Base-by-base conservation (phyloP, 176 grass and related monocot species). In the Eragrostis curvula region DNA sequence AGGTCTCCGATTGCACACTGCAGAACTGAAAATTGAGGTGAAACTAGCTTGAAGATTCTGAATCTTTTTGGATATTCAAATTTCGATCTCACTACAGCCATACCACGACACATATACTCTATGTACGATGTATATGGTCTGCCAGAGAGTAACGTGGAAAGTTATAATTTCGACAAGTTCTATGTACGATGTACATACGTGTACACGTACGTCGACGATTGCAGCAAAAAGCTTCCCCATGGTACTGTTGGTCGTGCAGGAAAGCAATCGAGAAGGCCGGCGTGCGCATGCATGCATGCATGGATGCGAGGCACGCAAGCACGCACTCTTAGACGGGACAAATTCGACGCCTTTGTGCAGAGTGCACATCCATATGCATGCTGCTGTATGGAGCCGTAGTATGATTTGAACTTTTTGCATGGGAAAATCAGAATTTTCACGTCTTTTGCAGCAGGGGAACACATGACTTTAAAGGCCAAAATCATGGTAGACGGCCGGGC, bases 241-340 rank as follows among this genome's bases (percentile, higher is more conserved):
- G 52, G 65, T 39, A 20, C n/a, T 43, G 13, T 17, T 58, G 14
- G 27, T 14, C 24, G 23, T 10, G 23, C 12, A 56, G 70, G 68
- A 66, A 87, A 88, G 74, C 46, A 75, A 82, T 77, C 73, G 77
- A 74, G 70, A 80, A 80, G 64, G 23, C 64, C 78, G 57, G 87
- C 78, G 40, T 77, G 87, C 66, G 79, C 66, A 44, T 81, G 78
- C 79, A 44, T 77, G 73, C 14, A 53, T 53, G 51, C 40, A 7
- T 73, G 70, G n/a, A 83, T 49, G 66, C 30, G 41, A 30, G 68
- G 68, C 72, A 70, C 17, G 79, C 85, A 44, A 18, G 66, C 86
- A 84, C 83, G 79, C 83, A 90, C 88, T 86, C 79, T 90, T 70
- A 86, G 50, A 74, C 84, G 59, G 73, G 56, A 83, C 84, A 90